Conservation (phyloP, 306 rosid genomes). For the Hippophae rhamnoides region DNA sequence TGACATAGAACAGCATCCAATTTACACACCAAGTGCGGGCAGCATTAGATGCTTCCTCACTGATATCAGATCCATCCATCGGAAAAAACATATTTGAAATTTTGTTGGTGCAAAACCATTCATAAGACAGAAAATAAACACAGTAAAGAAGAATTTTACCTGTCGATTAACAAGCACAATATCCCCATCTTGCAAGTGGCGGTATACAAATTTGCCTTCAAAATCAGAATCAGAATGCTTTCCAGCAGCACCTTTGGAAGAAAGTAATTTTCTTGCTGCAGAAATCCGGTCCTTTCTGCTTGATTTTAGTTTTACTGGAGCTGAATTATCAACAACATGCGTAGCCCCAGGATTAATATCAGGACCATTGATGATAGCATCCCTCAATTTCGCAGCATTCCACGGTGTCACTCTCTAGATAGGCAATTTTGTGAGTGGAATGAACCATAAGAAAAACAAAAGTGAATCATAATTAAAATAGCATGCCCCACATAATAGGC, state of each 20-base stretch:
- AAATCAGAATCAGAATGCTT: constrained; percentile 45
- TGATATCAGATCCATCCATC: too few species aligned
- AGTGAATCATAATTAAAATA: background rate
- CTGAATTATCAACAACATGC: constrained; percentile 50
- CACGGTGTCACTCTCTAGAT: constrained; percentile 88
- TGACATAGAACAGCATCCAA: too few species aligned
- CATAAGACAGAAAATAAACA: constrained; percentile 12
- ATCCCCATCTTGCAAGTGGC: constrained; percentile 93
- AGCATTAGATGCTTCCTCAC: too few species aligned
- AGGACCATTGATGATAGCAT: constrained; percentile 69
- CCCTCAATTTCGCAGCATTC: constrained; percentile 63
- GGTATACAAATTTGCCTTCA: constrained; percentile 80
- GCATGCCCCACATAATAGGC: background rate
- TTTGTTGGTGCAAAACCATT: background rate
- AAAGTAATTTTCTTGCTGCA: constrained; percentile 56
- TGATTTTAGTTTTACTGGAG: constrained; percentile 35
- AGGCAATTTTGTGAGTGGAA: constrained; percentile 5
- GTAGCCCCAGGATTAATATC: constrained; percentile 88
- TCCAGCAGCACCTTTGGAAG: constrained; percentile 71
- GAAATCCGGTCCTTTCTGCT: constrained; percentile 34
- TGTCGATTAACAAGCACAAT: constrained; percentile 91
- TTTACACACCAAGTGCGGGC: too few species aligned
- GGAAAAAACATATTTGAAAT: background rate
- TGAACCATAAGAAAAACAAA: constrained; percentile 8
- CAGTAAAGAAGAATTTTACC: constrained; percentile 34